Evolutionary conservation across 345 rosid species (phyloP), one percentile per base, ranked within the genome.

Genomic region (Leavenworthia alabamica): DNA sequence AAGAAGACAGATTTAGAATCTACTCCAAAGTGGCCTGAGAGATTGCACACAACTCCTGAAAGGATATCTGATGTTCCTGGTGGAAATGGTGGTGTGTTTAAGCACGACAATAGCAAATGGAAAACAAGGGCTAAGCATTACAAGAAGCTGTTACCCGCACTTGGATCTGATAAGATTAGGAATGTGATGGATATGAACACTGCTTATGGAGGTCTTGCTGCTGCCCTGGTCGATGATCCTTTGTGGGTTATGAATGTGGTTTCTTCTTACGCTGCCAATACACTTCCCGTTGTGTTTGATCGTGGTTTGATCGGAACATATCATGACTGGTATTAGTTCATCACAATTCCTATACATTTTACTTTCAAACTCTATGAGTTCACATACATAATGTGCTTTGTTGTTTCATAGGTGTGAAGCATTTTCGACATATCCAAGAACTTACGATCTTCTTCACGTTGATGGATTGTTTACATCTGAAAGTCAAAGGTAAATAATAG

Each of bases 161-260:
- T 93, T 54, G 99, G 99, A 42, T 77, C 97, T 3, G 80, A 89
- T 46, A 80, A 81, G 74, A 85, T 93, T 32, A 68, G 99, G 66
- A 93, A 93, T 73, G 91, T 87, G 51, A 93, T 93, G 97, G 99
- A 93, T 73, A 93, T 93, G 99, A 93, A 87, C 72, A 89, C 99
- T n/a, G 73, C 78, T 49, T 93, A 85, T 33, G 99, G 99, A 70
- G 97, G 99, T 60, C 79, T 93, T 12, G 92, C 99, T 46, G 88
- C 97, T 8, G 76, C 94, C 42, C 26, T 85, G 49, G 55, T 85
- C 52, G 84, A 85, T 47, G 85, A 82, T 75, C 97, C 99, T 14
- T 20, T 81, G 56, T 93, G 99, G 99, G 89, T 87, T 59, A 93
- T 93, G 97, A 93, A 89, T 13, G 96, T 93, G 14, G 89, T 85